phyloP scores from a whole-genome alignment of 1,284 basidiomycete genomes.

The Rhodotorula sp. region DNA sequence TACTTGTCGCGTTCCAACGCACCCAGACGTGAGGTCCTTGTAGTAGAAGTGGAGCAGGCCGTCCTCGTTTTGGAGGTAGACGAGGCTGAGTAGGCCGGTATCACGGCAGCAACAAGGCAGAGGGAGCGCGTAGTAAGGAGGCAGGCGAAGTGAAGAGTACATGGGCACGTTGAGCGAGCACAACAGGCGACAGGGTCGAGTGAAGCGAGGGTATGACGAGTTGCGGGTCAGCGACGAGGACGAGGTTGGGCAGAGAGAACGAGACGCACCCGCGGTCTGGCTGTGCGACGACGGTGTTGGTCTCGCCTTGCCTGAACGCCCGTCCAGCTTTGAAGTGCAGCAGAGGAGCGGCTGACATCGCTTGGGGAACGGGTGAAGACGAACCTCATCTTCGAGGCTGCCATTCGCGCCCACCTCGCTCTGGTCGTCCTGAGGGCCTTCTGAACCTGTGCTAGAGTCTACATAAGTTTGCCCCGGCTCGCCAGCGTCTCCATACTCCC shows the following conservation, averaged over 20 bases:
- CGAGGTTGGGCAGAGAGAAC: background rate
- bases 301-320: conserved; percentile 38
- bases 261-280: conserved; percentile 42
- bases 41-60: conserved; percentile 46
- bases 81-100: conserved; percentile 12
- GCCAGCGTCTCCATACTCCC: no score
- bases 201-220: background rate
- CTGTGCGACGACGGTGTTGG: conserved; percentile 43
- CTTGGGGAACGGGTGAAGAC: background rate
- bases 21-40: conserved; percentile 35
- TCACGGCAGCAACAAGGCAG: background rate
- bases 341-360: conserved; percentile 34
- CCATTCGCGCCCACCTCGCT: no score
- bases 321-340: conserved; percentile 44
- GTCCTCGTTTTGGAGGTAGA: conserved; percentile 44
- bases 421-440: no score
- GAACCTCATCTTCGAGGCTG: background rate
- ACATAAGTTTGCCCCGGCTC: no score
- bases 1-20: no score
- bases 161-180: background rate
- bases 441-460: no score
- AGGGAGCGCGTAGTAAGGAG: background rate
- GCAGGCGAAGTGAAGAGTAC: background rate
- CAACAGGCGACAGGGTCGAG: conserved; percentile 8
- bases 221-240: conserved; percentile 1